Conservation (phyloP, 108 stramenopile species). For the Nitzschia palea region DNA sequence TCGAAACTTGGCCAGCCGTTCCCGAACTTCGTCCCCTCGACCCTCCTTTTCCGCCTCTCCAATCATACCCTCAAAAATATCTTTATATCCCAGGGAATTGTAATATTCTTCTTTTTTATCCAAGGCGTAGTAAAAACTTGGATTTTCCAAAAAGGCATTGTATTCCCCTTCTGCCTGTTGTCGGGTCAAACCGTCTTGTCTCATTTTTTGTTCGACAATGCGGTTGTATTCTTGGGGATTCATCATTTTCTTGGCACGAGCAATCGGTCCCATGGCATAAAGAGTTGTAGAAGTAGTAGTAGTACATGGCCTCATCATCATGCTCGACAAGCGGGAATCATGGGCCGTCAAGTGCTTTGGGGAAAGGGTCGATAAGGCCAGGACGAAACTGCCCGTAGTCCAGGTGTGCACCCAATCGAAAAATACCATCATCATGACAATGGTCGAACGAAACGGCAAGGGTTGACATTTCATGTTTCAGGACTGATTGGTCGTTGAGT, state of each 20-base stretch:
- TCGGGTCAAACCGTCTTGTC: constrained; percentile 6
- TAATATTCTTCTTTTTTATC: constrained; percentile 29
- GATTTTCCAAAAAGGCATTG: constrained; percentile 26
- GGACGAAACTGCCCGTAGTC: too few species aligned
- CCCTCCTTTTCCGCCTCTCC: constrained; percentile 26
- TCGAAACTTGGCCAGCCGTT: constrained; percentile 7
- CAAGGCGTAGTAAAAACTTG: constrained; percentile 22
- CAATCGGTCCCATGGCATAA: constrained; percentile 8
- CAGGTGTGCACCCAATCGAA: too few species aligned
- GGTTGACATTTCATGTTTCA: too few species aligned
- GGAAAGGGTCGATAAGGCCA: too few species aligned
- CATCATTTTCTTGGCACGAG: constrained; percentile 19
- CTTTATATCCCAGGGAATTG: constrained; percentile 21
- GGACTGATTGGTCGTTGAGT: too few species aligned
- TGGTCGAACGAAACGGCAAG: too few species aligned
- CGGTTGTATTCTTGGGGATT: constrained; percentile 27
- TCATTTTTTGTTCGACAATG: constrained; percentile 24
- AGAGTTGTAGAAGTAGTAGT: too few species aligned
- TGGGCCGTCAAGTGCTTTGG: too few species aligned
- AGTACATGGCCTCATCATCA: too few species aligned
- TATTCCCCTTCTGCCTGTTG: constrained; percentile 25
- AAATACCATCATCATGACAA: too few species aligned
- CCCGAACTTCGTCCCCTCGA: constrained; percentile 8
- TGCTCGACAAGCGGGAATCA: too few species aligned
- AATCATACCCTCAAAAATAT: constrained; percentile 32